Evolutionary conservation across 2,329 filamentous ascomycete species (phyloP).

Genomic region (Plectosphaerella sp.): DNA sequence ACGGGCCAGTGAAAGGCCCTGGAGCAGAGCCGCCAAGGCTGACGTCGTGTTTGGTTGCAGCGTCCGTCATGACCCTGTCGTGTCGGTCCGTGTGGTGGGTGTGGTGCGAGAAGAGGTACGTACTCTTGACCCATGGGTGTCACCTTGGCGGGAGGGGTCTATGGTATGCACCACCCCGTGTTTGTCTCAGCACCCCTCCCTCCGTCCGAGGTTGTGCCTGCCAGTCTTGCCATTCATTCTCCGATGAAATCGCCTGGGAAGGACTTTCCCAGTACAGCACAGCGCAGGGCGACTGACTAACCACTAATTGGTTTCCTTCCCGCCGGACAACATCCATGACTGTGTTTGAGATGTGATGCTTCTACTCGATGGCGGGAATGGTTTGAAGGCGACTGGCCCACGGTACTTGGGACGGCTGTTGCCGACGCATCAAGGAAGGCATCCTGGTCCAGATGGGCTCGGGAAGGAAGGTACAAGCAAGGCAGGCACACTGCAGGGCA

Average conservation of each 20-base stretch:
- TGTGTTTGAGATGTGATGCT: no score
- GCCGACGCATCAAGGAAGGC: no score
- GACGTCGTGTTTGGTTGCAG: constrained; percentile 6
- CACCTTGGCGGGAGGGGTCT: constrained; percentile 1
- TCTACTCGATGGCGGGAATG: no score
- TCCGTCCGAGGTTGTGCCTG: constrained; percentile 1
- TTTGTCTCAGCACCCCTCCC: not conserved
- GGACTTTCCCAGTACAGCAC: no score
- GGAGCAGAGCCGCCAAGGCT: constrained; percentile 13
- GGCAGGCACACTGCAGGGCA: not conserved
- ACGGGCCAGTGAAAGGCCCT: not conserved
- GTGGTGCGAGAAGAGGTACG: not conserved
- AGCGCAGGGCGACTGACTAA: no score
- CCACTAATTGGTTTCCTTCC: no score
- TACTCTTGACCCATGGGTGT: not conserved
- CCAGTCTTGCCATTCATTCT: constrained; percentile 1
- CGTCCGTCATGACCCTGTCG: constrained; percentile 1
- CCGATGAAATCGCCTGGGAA: no score
- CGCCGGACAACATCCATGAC: no score
- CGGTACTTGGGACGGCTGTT: no score
- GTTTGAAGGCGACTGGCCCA: no score
- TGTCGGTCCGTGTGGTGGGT: constrained; percentile 6
- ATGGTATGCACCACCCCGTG: not conserved
- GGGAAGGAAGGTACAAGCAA: constrained; percentile 1
- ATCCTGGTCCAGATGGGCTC: not conserved